Evolutionary conservation across 192 early-diverging fungal genomes (phyloP).

Genomic region (Coemansia sp.): DNA sequence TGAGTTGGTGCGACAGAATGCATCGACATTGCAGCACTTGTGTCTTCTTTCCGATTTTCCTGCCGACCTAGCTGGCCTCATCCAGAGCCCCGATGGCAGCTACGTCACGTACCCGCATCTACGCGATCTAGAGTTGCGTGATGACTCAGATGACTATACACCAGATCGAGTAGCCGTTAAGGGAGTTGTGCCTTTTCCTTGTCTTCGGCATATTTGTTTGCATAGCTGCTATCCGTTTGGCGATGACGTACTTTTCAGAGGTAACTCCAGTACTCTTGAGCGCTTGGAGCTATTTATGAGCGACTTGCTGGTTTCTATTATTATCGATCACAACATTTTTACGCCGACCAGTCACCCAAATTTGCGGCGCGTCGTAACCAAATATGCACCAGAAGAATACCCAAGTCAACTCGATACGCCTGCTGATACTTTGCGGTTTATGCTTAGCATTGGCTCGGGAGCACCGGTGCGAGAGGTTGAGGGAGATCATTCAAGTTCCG

Average conservation of each 20-base stretch:
- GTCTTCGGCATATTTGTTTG: background rate
- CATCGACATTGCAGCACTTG: background rate
- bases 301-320: background rate
- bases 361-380: background rate
- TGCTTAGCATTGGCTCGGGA: background rate
- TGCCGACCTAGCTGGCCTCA: background rate
- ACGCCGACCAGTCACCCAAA: background rate
- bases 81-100: slow-evolving; percentile 4
- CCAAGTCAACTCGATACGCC: background rate
- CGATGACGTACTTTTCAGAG: slow-evolving; percentile 12
- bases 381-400: background rate
- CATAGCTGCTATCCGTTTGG: slow-evolving; percentile 7
- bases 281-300: background rate
- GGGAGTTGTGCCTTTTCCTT: background rate
- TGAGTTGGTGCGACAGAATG: background rate
- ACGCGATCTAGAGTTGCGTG: background rate
- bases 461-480: background rate
- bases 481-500: background rate
- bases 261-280: slow-evolving; percentile 2
- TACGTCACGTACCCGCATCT: background rate
- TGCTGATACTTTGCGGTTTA: background rate
- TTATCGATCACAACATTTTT: background rate
- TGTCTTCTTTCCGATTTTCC: background rate
- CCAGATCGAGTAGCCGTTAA: background rate
- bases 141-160: background rate